These are phyloP conservation scores for Mediolabrus comicus DNA, from an alignment of 108 stramenopile species.

Conservation along the genomic window DNA sequence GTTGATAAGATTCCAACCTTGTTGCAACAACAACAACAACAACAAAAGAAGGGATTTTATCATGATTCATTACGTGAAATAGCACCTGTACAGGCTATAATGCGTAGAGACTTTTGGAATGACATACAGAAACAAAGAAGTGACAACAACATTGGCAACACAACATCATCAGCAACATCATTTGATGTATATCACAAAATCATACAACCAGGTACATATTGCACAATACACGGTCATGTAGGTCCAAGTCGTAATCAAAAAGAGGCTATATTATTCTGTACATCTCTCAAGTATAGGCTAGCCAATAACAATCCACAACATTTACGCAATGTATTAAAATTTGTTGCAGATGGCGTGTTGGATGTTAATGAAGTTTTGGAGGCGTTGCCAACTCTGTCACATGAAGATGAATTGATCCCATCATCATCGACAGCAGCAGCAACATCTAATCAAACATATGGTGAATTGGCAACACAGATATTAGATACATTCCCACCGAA, in stretches of 20 bases:
- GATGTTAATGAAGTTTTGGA: constrained; percentile 15
- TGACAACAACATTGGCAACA: background rate
- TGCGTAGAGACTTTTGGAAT: constrained; percentile 38
- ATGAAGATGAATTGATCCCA: background rate
- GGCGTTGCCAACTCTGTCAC: constrained; percentile 21
- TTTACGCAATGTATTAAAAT: constrained; percentile 32
- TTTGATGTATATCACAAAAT: constrained; percentile 42
- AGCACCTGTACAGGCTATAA: constrained; percentile 27
- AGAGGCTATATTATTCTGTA: constrained; percentile 29
- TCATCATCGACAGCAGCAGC: background rate
- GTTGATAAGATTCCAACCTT: constrained; percentile 4
- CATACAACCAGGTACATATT: constrained; percentile 36
- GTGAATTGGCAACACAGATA: constrained; percentile 18
- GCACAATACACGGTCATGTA: constrained; percentile 17
- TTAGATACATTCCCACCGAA: constrained; percentile 29
- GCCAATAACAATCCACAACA: constrained; percentile 43
- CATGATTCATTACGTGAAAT: constrained; percentile 3
- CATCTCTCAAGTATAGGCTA: constrained; percentile 4
- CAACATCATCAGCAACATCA: background rate
- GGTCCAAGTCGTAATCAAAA: constrained; percentile 26
- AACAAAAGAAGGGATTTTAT: too few species aligned
- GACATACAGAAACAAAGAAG: background rate
- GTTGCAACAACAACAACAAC: background rate
- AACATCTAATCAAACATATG: background rate
- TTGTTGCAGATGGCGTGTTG: constrained; percentile 16